These are phyloP conservation scores for Allium fistulosum DNA, from an alignment of 106 monocot genomes.

Conservation along the genomic window DNA sequence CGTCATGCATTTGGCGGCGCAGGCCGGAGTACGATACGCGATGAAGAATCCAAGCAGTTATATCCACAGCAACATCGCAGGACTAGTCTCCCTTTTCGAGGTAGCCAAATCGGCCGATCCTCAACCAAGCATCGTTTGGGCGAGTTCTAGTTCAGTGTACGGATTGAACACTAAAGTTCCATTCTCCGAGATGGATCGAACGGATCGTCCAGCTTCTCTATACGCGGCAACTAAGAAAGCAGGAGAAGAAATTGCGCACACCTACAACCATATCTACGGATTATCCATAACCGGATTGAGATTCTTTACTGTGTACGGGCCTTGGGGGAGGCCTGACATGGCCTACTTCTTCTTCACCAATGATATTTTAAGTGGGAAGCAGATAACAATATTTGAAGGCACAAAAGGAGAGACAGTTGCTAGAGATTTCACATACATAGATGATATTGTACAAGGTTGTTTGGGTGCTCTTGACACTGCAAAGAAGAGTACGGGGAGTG, in stretches of 20 bases:
- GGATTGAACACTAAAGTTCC: constrained; percentile 30
- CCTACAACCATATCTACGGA: constrained; percentile 82
- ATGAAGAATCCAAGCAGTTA: constrained; percentile 32
- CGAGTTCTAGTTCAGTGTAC: constrained; percentile 23
- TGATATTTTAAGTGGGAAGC: constrained; percentile 41
- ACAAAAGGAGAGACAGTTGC: constrained; percentile 5
- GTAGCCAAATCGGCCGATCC: constrained; percentile 22
- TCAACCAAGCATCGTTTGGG: constrained; percentile 34
- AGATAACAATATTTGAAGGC: constrained; percentile 21
- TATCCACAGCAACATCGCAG: constrained; percentile 35
- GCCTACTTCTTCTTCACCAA: constrained; percentile 62
- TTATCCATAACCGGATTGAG: constrained; percentile 66
- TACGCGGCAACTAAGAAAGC: constrained; percentile 57
- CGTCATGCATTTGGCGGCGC: constrained; percentile 38
- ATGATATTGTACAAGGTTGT: constrained; percentile 11
- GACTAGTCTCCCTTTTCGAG: constrained; percentile 31
- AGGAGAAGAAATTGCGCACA: constrained; percentile 44
- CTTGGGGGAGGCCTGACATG: constrained; percentile 70
- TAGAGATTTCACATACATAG: constrained; percentile 12
- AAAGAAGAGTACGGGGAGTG: constrained; percentile 7
- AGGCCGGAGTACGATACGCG: constrained; percentile 44
- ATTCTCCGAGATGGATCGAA: constrained; percentile 32
- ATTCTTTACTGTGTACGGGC: constrained; percentile 69
- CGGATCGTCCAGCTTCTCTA: constrained; percentile 36
- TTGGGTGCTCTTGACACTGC: constrained; percentile 11